A percentile compares a stretch with the other conserved stretches of the same genome.
Evolutionary conservation across 2,329 filamentous ascomycete genomes (phyloP).

Genomic region (Nothophaeocryptopus gaeumannii): DNA sequence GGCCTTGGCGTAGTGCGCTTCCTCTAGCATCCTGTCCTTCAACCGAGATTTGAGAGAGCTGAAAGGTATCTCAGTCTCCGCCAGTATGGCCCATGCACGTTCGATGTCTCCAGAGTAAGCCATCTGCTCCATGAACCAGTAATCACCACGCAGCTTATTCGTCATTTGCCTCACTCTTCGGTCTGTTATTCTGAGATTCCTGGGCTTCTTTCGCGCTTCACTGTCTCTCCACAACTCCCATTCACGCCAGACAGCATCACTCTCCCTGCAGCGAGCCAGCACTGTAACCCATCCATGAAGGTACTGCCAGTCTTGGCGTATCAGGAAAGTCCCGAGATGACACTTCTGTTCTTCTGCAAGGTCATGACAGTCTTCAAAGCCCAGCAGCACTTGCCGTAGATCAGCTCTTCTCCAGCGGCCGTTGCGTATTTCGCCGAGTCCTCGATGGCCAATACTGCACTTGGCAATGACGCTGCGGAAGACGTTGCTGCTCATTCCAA

Average conservation of each 20-base stretch:
- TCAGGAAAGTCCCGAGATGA: conserved; percentile 34
- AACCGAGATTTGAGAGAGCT: conserved; percentile 20
- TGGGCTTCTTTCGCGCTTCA: conserved; percentile 21
- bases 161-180: conserved; percentile 15
- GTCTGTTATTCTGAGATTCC: conserved; percentile 8
- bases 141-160: conserved; percentile 31
- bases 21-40: conserved; percentile 28
- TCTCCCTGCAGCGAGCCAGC: conserved; percentile 31
- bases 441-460: conserved; percentile 36
- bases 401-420: conserved; percentile 36
- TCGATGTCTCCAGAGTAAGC: conserved; percentile 28
- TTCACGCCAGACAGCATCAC: conserved; percentile 33
- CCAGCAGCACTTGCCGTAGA: conserved; percentile 36
- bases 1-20: conserved; percentile 24
- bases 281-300: conserved; percentile 37
- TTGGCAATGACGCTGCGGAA: conserved; percentile 38
- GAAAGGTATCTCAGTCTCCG: conserved; percentile 26
- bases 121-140: conserved; percentile 38
- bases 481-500: conserved; percentile 25
- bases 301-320: conserved; percentile 32
- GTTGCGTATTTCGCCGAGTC: conserved; percentile 39
- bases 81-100: conserved; percentile 32
- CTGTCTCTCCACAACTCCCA: conserved; percentile 34
- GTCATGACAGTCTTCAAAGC: conserved; percentile 31
- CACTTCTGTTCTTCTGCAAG: conserved; percentile 30